A percentile compares a stretch with the other conserved stretches of the same genome.
Evolutionary conservation across 331 rosid species (phyloP).

Genomic region (Rhamnella rubrinervis): DNA sequence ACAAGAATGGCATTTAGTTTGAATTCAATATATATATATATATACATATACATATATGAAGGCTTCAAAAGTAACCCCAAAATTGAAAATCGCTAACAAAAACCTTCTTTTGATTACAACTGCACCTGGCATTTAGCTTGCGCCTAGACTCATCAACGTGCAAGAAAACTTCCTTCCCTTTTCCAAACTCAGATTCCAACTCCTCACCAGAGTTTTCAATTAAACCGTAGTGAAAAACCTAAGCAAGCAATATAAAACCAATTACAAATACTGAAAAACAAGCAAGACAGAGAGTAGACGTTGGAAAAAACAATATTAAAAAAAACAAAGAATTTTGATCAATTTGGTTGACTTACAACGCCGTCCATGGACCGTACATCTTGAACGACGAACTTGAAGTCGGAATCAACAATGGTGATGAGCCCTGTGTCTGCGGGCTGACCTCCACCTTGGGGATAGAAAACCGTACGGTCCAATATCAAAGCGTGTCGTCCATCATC

Average conservation of each 20-base stretch:
- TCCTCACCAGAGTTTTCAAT: conserved; percentile 43
- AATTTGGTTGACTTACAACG: conserved; percentile 38
- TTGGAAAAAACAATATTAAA: background rate
- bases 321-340: background rate
- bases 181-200: conserved; percentile 26
- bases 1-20: too few species aligned
- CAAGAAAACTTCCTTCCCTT: conserved; percentile 46
- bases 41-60: background rate
- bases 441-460: conserved; percentile 89
- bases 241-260: background rate
- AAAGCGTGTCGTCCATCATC: conserved; percentile 57
- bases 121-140: conserved; percentile 60
- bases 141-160: conserved; percentile 63
- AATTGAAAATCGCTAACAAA: background rate
- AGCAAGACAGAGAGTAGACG: background rate
- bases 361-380: conserved; percentile 71
- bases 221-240: conserved; percentile 68
- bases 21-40: too few species aligned
- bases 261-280: background rate
- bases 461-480: conserved; percentile 64
- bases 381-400: conserved; percentile 47
- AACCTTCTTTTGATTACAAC: background rate
- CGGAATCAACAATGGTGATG: conserved; percentile 29
- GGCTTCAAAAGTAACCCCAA: background rate
- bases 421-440: conserved; percentile 71